Evolutionary conservation across 164 flowering plant genomes (phyloP).

Genomic region (Vitis vinifera): DNA sequence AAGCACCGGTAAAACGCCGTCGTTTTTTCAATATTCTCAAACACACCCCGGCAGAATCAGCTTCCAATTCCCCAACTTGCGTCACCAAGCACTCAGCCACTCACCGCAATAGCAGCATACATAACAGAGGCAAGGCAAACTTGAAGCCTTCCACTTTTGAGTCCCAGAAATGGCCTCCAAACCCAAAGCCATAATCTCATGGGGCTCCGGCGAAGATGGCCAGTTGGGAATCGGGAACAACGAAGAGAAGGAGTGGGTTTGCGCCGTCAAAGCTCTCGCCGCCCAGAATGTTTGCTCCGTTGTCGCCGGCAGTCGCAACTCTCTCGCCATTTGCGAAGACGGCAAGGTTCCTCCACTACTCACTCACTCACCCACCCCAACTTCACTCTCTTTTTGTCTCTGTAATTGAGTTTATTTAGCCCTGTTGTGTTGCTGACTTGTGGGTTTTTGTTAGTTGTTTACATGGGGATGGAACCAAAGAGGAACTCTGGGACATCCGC

Average conservation of each 20-base stretch:
- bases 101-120: too few species aligned
- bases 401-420: not conserved
- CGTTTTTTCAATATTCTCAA: too few species aligned
- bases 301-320: conserved; percentile 96
- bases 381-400: not conserved
- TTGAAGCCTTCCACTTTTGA: too few species aligned
- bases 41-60: too few species aligned
- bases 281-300: conserved; percentile 54
- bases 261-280: conserved; percentile 58
- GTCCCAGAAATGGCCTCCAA: too few species aligned
- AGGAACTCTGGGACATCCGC: conserved; percentile 94
- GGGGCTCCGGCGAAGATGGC: conserved; percentile 99
- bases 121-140: too few species aligned
- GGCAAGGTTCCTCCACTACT: conserved; percentile 60
- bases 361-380: not conserved
- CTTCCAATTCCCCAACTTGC: too few species aligned
- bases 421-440: not conserved
- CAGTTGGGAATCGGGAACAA: conserved; percentile 83
- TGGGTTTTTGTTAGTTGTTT: conserved; percentile 53
- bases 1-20: too few species aligned
- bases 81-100: too few species aligned
- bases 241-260: conserved; percentile 88
- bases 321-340: conserved; percentile 90
- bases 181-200: conserved; percentile 12
- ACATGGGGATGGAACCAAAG: conserved; percentile 99